Conservation (phyloP, 2,329 filamentous ascomycete genomes). For the Phialocephala subalpina region DNA sequence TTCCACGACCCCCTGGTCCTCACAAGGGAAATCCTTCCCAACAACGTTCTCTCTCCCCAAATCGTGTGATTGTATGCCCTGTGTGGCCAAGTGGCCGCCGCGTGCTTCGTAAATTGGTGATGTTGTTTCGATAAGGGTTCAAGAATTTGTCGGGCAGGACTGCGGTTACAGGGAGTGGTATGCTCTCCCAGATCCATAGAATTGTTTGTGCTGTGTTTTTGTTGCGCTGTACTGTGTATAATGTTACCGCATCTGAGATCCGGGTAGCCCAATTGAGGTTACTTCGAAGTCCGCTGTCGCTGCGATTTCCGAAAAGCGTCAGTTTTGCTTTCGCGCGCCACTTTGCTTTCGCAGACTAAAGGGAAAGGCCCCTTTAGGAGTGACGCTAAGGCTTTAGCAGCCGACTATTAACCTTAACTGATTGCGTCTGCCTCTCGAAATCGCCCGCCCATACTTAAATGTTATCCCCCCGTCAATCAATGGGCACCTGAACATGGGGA, state of each 20-base stretch:
- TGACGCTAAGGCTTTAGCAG: no score
- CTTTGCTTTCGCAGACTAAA: no score
- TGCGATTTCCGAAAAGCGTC: no score
- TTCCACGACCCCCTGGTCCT: no score
- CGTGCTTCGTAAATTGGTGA: constrained; percentile 12
- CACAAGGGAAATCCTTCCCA: constrained; percentile 18
- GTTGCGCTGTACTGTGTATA: constrained; percentile 23
- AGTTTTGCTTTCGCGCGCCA: no score
- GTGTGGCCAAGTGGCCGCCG: constrained; percentile 12
- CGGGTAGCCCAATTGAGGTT: constrained; percentile 25
- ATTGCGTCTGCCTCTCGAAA: no score
- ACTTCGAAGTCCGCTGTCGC: constrained; percentile 24
- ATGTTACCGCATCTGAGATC: no score
- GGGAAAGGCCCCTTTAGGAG: no score
- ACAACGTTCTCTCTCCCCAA: constrained; percentile 15
- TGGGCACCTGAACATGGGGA: no score
- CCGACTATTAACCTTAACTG: no score
- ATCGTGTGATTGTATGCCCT: constrained; percentile 14
- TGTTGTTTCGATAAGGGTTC: constrained; percentile 18
- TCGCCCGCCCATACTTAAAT: no score
- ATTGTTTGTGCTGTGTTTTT: constrained; percentile 19
- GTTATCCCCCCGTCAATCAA: no score
- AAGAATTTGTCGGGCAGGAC: constrained; percentile 15
- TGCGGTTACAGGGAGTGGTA: constrained; percentile 14
- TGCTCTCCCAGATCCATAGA: constrained; percentile 22